Evolutionary conservation across 2,329 filamentous ascomycete genomes (phyloP).

Genomic region (Epichloe gansuensis): DNA sequence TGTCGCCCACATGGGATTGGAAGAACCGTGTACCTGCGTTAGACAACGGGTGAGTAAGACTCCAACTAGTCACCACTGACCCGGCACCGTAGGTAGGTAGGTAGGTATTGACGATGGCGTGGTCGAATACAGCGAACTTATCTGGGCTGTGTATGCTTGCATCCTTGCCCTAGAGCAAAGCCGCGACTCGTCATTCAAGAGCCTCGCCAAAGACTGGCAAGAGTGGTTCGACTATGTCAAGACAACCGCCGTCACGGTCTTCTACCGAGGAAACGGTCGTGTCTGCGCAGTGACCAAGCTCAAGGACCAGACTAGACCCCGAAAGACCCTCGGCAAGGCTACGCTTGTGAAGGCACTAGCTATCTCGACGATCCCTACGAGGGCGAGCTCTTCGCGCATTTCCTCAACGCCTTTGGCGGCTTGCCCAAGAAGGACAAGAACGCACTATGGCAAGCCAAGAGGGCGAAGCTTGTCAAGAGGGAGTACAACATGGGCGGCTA

Average conservation of each 20-base stretch:
- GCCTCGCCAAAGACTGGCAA: conserved; percentile 25
- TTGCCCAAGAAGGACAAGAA: conserved; percentile 21
- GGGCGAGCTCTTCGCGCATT: conserved; percentile 29
- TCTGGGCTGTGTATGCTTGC: conserved; percentile 30
- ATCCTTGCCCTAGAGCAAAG: conserved; percentile 24
- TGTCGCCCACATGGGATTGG: conserved; percentile 25
- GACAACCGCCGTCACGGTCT: conserved; percentile 23
- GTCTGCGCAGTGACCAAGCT: conserved; percentile 28
- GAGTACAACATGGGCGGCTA: conserved; percentile 24
- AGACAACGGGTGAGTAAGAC: conserved; percentile 24
- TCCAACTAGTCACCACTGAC: background rate
- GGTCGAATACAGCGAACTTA: conserved; percentile 20
- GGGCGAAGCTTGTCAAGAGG: conserved; percentile 22
- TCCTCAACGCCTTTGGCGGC: conserved; percentile 26
- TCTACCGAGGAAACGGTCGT: conserved; percentile 24
- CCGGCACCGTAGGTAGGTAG: too few relatives aligned
- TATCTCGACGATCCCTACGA: conserved; percentile 30
- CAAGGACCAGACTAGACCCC: conserved; percentile 21
- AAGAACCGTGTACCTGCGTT: conserved; percentile 26
- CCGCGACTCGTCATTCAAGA: conserved; percentile 9
- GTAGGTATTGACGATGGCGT: background rate
- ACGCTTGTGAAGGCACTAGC: conserved; percentile 23
- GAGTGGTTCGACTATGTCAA: conserved; percentile 28
- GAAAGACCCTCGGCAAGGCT: conserved; percentile 16
- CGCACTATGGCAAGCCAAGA: conserved; percentile 26